Percentiles rank a stretch among this genome's conserved stretches.
These are phyloP conservation scores for Aspergillus taichungensis DNA, from an alignment of 495 filamentous ascomycete species.

Conservation along the genomic window DNA sequence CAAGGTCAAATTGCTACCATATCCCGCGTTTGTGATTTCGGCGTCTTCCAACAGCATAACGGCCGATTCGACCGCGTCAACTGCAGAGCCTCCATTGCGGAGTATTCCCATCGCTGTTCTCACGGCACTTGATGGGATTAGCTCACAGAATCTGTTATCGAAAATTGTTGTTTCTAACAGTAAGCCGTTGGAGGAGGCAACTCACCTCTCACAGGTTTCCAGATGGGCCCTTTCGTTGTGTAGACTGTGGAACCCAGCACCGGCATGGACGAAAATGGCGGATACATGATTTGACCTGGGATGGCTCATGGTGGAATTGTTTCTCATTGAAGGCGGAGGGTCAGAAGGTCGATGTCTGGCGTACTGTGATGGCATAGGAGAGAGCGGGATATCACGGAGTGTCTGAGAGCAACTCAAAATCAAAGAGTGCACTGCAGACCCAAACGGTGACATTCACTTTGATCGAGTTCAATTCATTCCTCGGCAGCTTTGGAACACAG, in stretches of 20 bases:
- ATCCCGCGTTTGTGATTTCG: slow-evolving; percentile 94
- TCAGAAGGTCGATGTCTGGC: not conserved
- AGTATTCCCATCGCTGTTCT: slow-evolving; percentile 71
- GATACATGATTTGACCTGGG: slow-evolving; percentile 33
- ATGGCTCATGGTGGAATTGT: slow-evolving; percentile 18
- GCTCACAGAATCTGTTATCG: too few species aligned
- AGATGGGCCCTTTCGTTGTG: slow-evolving; percentile 79
- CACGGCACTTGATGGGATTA: slow-evolving; percentile 53
- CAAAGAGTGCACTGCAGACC: not conserved
- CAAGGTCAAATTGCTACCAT: slow-evolving; percentile 87
- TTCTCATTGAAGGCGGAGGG: not conserved
- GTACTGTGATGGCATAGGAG: not conserved
- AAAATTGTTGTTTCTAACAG: too few species aligned
- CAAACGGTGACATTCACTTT: not conserved
- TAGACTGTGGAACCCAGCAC: slow-evolving; percentile 85
- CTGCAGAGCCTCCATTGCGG: slow-evolving; percentile 63
- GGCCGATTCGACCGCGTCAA: slow-evolving; percentile 90
- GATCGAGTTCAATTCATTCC: not conserved
- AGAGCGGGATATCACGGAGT: not conserved
- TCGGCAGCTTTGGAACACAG: too few species aligned
- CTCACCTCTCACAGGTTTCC: slow-evolving; percentile 78
- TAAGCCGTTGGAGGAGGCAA: slow-evolving; percentile 7
- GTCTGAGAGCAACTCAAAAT: not conserved
- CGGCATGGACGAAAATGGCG: slow-evolving; percentile 92
- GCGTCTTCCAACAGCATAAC: slow-evolving; percentile 80